A percentile compares a stretch with the other conserved stretches of the same genome.
phyloP scores from a whole-genome alignment of 1,139 yeast species.

The Oligophagozyma castellii region DNA sequence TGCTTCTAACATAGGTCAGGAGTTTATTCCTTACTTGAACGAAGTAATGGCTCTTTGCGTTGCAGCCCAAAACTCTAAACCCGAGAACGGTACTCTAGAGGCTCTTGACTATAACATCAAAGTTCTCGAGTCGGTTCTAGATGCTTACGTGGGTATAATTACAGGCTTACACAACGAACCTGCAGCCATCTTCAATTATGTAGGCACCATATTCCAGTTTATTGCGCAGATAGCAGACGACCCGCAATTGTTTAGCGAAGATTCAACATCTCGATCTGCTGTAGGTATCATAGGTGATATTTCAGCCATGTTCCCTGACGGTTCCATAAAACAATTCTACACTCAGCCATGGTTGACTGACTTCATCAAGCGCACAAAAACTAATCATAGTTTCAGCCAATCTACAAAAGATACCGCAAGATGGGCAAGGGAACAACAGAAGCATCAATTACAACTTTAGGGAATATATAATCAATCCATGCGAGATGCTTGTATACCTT shows the following conservation, averaged over 20 bases:
- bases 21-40: slow-evolving; percentile 60
- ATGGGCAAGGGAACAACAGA: slow-evolving; percentile 81
- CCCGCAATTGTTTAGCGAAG: slow-evolving; percentile 43
- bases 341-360: slow-evolving; percentile 66
- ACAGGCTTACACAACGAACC: slow-evolving; percentile 71
- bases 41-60: slow-evolving; percentile 56
- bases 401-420: slow-evolving; percentile 78
- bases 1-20: slow-evolving; percentile 73
- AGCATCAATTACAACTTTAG: slow-evolving; percentile 24
- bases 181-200: slow-evolving; percentile 48
- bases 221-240: slow-evolving; percentile 48
- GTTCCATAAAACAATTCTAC: slow-evolving; percentile 54
- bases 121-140: slow-evolving; percentile 77
- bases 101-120: slow-evolving; percentile 60
- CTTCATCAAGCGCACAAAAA: slow-evolving; percentile 60
- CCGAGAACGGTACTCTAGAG: slow-evolving; percentile 52
- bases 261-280: slow-evolving; percentile 59
- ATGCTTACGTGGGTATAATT: slow-evolving; percentile 89
- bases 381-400: slow-evolving; percentile 44
- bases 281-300: slow-evolving; percentile 88
- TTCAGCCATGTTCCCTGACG: slow-evolving; percentile 72
- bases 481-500: no score
- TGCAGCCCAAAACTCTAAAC: slow-evolving; percentile 31
- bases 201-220: slow-evolving; percentile 58
- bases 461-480: no score